Evolutionary conservation across 129 eudicot genomes (phyloP), one percentile per base, ranked within the genome.

Genomic region (Silybum marianum): DNA sequence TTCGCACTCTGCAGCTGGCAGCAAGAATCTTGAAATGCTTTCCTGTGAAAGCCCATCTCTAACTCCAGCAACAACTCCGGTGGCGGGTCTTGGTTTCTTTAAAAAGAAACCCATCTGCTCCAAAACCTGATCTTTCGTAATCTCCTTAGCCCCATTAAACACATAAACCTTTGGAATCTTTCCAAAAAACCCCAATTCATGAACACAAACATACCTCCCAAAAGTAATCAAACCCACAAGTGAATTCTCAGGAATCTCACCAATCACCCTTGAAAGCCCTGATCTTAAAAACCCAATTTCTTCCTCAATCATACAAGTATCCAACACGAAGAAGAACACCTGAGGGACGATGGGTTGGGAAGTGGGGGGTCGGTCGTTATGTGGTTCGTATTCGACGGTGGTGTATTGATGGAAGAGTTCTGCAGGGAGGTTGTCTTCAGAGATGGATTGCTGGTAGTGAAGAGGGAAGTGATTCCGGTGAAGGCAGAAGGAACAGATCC

Each of bases 1-100:
- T 75, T 91, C 99, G 69, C 99, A 95, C 73, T 95, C 97, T 0
- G 99, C 92, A 24, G 98, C 98, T 0, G 98, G 99, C 75, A 95
- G 68, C 88, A 95, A 87, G 84, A 95, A 93, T 80, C 99, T 78
- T 1, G 91, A 81, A 83, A 95, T 85, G 68, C 95, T 95, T 81
- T 95, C 97, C 65, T 88, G 93, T 0, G 98, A 90, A 71, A 95
- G 84, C 21, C 99, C 99, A 81, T 95, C 99, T 62, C 95, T 88
- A 39, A 85, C 95, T 9, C 99, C 99, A 0, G 99, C 98, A 60
- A 92, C 85, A 23, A 91, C 99, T 3, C 98, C 99, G 0, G 86
- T 76, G 68, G 86, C 79, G 0, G 97, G 97, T 79, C 86, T 89
- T 3, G 97, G 99, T 71, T 87, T 95, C 84, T 89, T 91, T 11